phyloP scores from a whole-genome alignment of 2,329 filamentous ascomycete species.

The Alternaria atra region DNA sequence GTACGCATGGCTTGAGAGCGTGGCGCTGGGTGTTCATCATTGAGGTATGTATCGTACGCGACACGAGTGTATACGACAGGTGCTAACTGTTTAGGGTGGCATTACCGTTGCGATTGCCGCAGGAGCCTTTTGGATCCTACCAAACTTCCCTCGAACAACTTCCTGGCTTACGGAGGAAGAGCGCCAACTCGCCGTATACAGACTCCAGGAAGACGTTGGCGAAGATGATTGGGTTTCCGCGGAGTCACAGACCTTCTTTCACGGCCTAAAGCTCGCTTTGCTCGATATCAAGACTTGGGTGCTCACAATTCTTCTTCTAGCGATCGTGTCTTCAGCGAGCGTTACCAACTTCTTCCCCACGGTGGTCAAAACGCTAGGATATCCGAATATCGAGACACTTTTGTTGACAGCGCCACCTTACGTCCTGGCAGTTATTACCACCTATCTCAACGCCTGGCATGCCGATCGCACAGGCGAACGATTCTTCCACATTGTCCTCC shows the following conservation, averaged over 20 bases:
- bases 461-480: conserved; percentile 76
- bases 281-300: conserved; percentile 53
- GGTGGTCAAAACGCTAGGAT: conserved; percentile 69
- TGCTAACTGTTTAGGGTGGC: conserved; percentile 58
- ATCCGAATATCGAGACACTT: conserved; percentile 63
- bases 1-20: conserved; percentile 63
- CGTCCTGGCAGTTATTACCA: conserved; percentile 65
- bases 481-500: conserved; percentile 72
- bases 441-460: conserved; percentile 73
- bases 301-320: conserved; percentile 51
- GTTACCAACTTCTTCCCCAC: conserved; percentile 67
- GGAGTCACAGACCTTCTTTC: conserved; percentile 50
- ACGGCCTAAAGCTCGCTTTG: conserved; percentile 52
- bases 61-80: background rate
- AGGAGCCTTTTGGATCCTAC: conserved; percentile 67
- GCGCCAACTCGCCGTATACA: conserved; percentile 49
- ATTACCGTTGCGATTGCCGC: conserved; percentile 70
- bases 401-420: conserved; percentile 55
- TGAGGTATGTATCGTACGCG: conserved; percentile 39
- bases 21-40: conserved; percentile 77
- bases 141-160: conserved; percentile 69
- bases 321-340: conserved; percentile 51
- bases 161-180: conserved; percentile 52
- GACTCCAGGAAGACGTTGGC: conserved; percentile 51
- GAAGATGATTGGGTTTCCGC: conserved; percentile 52